A percentile compares a stretch with the other conserved stretches of the same genome.
Conservation (phyloP, 768 basidiomycete genomes). For the Boletus fagicola region DNA sequence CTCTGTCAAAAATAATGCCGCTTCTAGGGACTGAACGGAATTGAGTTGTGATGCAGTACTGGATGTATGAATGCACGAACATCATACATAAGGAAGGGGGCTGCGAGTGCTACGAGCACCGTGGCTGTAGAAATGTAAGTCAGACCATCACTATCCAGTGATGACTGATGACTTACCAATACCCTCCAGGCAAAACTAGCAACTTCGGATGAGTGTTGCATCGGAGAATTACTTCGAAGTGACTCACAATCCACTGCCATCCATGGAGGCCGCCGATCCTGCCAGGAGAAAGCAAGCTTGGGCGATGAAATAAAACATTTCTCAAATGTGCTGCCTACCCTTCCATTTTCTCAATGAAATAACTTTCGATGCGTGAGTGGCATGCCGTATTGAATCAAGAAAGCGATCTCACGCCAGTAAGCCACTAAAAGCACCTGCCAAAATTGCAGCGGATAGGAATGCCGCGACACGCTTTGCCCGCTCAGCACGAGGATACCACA, state of each 20-base stretch:
- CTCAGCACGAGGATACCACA: conserved; percentile 60
- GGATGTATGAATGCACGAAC: conserved; percentile 29
- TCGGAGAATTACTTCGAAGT: neutral
- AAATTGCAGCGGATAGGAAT: conserved; percentile 57
- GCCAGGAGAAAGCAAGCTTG: neutral
- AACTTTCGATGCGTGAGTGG: conserved; percentile 29
- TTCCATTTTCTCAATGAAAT: conserved; percentile 31
- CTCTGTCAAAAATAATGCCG: conserved; percentile 11
- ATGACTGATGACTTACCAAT: conserved; percentile 6
- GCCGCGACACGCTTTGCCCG: conserved; percentile 54
- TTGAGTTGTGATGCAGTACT: neutral
- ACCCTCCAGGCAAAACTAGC: conserved; percentile 31
- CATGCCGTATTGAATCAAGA: neutral
- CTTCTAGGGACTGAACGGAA: conserved; percentile 8
- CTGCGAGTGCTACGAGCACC: conserved; percentile 11
- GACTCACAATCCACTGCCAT: conserved; percentile 40
- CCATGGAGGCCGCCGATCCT: conserved; percentile 35
- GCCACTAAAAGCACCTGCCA: conserved; percentile 50
- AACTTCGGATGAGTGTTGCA: conserved; percentile 1
- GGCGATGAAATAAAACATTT: neutral
- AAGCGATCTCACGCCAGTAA: conserved; percentile 41
- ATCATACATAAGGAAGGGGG: conserved; percentile 52
- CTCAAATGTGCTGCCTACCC: conserved; percentile 31
- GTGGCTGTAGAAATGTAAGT: conserved; percentile 7
- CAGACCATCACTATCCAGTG: neutral